Percentiles rank a stretch among this genome's conserved stretches.
Evolutionary conservation across 1,284 basidiomycete genomes (phyloP).

Genomic region (Trametes versicolor): DNA sequence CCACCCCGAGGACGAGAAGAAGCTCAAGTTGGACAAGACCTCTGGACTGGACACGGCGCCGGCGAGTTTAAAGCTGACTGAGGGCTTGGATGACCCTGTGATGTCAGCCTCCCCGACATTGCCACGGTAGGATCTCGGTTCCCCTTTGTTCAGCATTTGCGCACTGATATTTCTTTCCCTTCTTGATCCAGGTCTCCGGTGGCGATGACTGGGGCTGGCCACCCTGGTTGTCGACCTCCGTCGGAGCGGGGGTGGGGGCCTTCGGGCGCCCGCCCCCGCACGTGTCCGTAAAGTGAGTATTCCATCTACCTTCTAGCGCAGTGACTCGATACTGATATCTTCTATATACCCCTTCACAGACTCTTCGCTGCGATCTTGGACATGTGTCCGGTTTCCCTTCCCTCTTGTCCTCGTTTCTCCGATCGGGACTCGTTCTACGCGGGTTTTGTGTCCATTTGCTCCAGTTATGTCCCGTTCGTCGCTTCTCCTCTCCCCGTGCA

Average conservation of each 20-base stretch:
- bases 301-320: neutral
- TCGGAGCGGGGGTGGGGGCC: slow-evolving; percentile 17
- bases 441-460: no score
- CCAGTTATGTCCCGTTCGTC: no score
- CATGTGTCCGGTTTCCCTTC: no score
- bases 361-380: neutral
- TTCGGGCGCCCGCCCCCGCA: slow-evolving; percentile 10
- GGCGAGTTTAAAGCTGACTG: slow-evolving; percentile 8
- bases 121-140: slow-evolving; percentile 6
- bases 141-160: neutral
- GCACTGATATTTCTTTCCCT: neutral
- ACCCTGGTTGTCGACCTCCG: slow-evolving; percentile 4
- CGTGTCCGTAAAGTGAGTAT: slow-evolving; percentile 9
- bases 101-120: slow-evolving; percentile 15
- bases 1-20: neutral
- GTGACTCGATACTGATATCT: neutral
- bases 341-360: neutral
- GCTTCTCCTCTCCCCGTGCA: no score
- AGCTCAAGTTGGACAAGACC: slow-evolving; percentile 4
- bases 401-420: no score
- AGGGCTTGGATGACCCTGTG: slow-evolving; percentile 18
- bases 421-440: no score
- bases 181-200: neutral
- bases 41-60: neutral
- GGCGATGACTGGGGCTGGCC: slow-evolving; percentile 2